A percentile compares a stretch with the other conserved stretches of the same genome.
These are phyloP conservation scores for Kitagawia praeruptora DNA, from an alignment of 129 eudicot genomes.

Conservation along the genomic window DNA sequence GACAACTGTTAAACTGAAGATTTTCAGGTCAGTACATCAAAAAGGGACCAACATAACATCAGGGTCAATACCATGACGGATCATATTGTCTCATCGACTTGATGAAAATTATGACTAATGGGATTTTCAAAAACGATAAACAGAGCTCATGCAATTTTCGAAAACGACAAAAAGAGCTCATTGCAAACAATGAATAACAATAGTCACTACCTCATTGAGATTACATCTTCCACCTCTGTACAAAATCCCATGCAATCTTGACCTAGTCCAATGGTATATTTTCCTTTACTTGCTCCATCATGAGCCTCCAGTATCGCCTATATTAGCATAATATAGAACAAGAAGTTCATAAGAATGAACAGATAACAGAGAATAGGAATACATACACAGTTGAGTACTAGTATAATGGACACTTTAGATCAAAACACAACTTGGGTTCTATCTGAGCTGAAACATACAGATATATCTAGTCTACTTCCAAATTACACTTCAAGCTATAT, in stretches of 20 bases:
- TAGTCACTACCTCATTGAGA: conserved; percentile 81
- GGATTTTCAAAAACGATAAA: neutral
- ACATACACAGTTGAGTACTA: too few relatives aligned
- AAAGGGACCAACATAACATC: neutral
- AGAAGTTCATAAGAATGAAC: neutral
- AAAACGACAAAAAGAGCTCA: neutral
- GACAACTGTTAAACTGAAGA: conserved; percentile 86
- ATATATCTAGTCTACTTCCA: too few relatives aligned
- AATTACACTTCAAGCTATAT: too few relatives aligned
- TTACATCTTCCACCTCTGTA: conserved; percentile 96
- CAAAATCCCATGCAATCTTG: conserved; percentile 99
- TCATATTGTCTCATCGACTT: too few relatives aligned
- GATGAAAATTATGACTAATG: neutral
- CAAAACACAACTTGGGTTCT: too few relatives aligned
- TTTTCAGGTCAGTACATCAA: neutral
- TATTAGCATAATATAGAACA: conserved; percentile 1
- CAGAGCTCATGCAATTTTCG: neutral
- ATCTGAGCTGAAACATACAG: too few relatives aligned
- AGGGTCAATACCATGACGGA: neutral
- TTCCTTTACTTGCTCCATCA: conserved; percentile 97
- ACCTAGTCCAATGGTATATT: conserved; percentile 95
- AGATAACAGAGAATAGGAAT: neutral
- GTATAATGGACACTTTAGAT: too few relatives aligned
- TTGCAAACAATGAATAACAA: neutral
- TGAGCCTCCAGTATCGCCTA: conserved; percentile 85